These are phyloP conservation scores for Ceratobasidium sp. DNA, from an alignment of 1,284 basidiomycete genomes.

Conservation along the genomic window DNA sequence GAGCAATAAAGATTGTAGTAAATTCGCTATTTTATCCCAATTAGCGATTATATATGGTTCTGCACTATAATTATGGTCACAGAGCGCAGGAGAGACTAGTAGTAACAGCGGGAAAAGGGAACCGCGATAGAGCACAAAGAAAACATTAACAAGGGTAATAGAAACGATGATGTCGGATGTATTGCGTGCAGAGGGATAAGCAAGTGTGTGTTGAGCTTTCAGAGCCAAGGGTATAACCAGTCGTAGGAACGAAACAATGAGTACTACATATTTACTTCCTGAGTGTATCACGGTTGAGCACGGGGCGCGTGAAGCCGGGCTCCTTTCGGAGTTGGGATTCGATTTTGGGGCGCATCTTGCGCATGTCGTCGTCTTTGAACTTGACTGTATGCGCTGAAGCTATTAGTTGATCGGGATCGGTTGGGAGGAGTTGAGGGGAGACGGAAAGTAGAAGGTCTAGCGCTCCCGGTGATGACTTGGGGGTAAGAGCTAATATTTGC, in stretches of 20 bases:
- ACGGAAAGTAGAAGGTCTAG: conserved; percentile 61
- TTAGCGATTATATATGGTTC: conserved; percentile 8
- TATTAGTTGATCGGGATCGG: conserved; percentile 65
- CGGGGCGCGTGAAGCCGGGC: conserved; percentile 23
- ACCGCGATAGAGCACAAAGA: conserved; percentile 12
- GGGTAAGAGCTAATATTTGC: conserved; percentile 47
- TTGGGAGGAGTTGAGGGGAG: conserved; percentile 48
- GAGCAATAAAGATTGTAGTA: not conserved
- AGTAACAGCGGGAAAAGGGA: conserved; percentile 1
- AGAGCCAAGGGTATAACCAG: not conserved
- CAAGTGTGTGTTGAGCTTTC: conserved; percentile 6
- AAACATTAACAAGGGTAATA: conserved; percentile 23
- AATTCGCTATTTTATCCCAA: not conserved
- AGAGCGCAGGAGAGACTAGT: conserved; percentile 8
- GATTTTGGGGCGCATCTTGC: conserved; percentile 72
- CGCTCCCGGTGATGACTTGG: conserved; percentile 57
- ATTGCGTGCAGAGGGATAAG: conserved; percentile 11
- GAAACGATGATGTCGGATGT: not conserved
- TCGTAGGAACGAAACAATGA: conserved; percentile 19
- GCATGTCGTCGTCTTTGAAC: conserved; percentile 80
- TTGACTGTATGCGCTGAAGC: conserved; percentile 67
- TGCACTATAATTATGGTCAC: conserved; percentile 30
- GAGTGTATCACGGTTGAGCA: conserved; percentile 21
- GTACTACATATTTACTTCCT: conserved; percentile 26
- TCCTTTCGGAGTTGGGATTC: conserved; percentile 43